A percentile compares a stretch with the other conserved stretches of the same genome.
These are phyloP conservation scores for Pestalotiopsis sp. DNA, from an alignment of 2,329 filamentous ascomycete genomes.

Conservation along the genomic window DNA sequence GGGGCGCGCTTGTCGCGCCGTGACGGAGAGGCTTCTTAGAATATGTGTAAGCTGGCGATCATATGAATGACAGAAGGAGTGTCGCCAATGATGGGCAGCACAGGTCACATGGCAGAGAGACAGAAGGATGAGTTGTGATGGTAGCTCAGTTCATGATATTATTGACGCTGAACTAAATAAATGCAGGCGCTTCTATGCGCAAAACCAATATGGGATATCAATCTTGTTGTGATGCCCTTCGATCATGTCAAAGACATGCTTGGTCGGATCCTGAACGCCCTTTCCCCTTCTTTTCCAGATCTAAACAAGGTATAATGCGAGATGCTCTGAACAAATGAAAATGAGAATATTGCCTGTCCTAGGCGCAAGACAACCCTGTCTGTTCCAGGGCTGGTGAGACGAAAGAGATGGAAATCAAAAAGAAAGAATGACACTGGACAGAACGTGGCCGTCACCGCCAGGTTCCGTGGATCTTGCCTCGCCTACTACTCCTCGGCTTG, in stretches of 20 bases:
- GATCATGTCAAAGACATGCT: not conserved
- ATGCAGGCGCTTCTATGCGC: not conserved
- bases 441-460: constrained; percentile 45
- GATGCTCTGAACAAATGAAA: not conserved
- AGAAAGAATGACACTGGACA: not conserved
- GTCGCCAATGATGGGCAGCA: not conserved
- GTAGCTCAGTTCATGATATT: not conserved
- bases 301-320: not conserved
- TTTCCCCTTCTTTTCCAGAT: not conserved
- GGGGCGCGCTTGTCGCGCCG: not conserved
- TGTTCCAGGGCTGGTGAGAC: not conserved
- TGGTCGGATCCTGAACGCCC: not conserved
- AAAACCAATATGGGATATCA: not conserved
- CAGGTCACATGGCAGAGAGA: not conserved
- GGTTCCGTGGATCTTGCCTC: constrained; percentile 52
- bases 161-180: not conserved
- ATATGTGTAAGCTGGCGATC: not conserved
- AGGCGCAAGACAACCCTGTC: not conserved
- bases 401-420: not conserved
- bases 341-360: not conserved
- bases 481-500: constrained; percentile 43
- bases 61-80: not conserved
- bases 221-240: not conserved
- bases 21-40: not conserved
- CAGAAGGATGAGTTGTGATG: not conserved